Base-by-base conservation (phyloP, 306 rosid species). In the Hippophae gyantsensis region DNA sequence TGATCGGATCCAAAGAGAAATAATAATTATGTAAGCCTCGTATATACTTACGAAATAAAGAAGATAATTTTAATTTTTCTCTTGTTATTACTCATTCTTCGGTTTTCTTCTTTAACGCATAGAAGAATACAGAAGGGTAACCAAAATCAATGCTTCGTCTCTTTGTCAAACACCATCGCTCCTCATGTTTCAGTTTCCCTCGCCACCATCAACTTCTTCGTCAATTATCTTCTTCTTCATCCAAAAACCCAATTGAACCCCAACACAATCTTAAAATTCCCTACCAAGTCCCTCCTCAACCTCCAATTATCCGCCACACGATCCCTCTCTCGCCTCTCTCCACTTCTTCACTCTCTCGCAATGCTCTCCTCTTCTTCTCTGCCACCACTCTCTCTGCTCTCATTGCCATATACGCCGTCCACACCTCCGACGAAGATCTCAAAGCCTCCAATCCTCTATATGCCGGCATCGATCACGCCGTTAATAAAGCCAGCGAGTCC, bases 401-500 rank as follows among this genome's bases (percentile, higher is more conserved):
- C 10, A 1, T 80, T 26, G 93, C 86, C 61, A 84, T 84, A 62
- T 55, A 62, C 70, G 70, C 78, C 9, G 8, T 86, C 43, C 11
- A 82, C 52, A 32, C 38, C 38, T 32, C 38, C 38, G 38, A 32
- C 38, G 18, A 56, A 86, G 38, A 32, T 56, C 48, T 85, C 43
- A 68, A 32, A 32, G 38, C 38, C 38, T 32, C 38, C 38, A 32
- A 32, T 32, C 38, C 38, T 32, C 38, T 32, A 2, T 32, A 74
- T 14, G 42, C 56, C 42, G 77, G 80, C 18, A 74, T 76, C 6
- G 87, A 82, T 64, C 72, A 54, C 43, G 83, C 76, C 6, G 72
- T 61, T 0, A 74, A 71, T 43, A 81, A 67, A 55, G 73, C 89
- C 40, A 44, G 72, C 48, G 89, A 87, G 2, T 85, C 87, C 2